phyloP scores from a whole-genome alignment of 192 early-diverging fungal genomes.

The Coemansia furcata region DNA sequence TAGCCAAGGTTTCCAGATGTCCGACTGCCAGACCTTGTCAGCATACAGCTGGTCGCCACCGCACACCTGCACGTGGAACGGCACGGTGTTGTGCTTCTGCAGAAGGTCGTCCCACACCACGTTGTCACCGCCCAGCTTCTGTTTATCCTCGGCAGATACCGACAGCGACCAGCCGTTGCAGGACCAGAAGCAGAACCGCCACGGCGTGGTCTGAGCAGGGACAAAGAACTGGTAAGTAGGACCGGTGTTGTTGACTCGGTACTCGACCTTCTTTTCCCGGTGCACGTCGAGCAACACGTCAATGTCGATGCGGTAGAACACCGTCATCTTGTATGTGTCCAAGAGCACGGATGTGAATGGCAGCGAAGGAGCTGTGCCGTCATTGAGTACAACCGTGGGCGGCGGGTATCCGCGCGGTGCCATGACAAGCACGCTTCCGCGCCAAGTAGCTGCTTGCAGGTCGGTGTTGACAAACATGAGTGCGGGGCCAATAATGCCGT shows the following conservation, averaged over 20 bases:
- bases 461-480: constrained; percentile 58
- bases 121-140: constrained; percentile 47
- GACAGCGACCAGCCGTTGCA: constrained; percentile 72
- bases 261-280: constrained; percentile 39
- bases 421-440: constrained; percentile 57
- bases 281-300: constrained; percentile 50
- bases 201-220: constrained; percentile 53
- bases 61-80: constrained; percentile 70
- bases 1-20: constrained; percentile 62
- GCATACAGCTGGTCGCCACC: constrained; percentile 76
- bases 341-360: constrained; percentile 35
- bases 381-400: constrained; percentile 43
- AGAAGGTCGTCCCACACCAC: constrained; percentile 70
- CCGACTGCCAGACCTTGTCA: constrained; percentile 58
- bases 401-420: constrained; percentile 23
- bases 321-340: constrained; percentile 60
- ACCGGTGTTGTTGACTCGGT: constrained; percentile 49
- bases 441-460: constrained; percentile 54
- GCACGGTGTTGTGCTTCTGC: constrained; percentile 56
- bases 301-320: constrained; percentile 65
- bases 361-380: constrained; percentile 27
- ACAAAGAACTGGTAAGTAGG: constrained; percentile 54
- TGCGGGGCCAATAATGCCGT: constrained; percentile 55
- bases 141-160: constrained; percentile 39
- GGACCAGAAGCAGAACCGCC: constrained; percentile 67